Conservation (phyloP, 805 yeast species). For the Tanozyma kutaoensis region DNA sequence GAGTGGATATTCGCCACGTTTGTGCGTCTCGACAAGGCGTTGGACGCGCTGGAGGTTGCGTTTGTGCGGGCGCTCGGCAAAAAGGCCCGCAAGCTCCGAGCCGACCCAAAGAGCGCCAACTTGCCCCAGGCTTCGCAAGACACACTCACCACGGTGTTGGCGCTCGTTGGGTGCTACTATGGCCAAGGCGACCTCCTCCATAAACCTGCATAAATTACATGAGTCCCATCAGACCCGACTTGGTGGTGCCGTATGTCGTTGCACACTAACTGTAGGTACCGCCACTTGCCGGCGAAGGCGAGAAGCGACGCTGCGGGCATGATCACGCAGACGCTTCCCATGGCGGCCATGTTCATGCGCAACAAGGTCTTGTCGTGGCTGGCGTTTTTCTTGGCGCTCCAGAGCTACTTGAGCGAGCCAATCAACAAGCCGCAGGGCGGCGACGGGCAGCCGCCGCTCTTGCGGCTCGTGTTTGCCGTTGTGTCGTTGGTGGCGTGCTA, state of each 20-base stretch:
- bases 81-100: constrained; percentile 19
- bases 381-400: constrained; percentile 36
- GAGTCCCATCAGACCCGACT: constrained; percentile 13
- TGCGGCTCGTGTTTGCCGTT: constrained; percentile 31
- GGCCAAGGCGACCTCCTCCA: constrained; percentile 20
- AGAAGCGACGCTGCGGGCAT: constrained; percentile 28
- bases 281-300: constrained; percentile 35
- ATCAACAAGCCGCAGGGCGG: constrained; percentile 13
- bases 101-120: constrained; percentile 1
- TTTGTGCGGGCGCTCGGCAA: constrained; percentile 22
- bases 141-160: constrained; percentile 17
- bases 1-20: constrained; percentile 24
- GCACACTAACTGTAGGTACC: constrained; percentile 19
- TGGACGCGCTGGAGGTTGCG: constrained; percentile 20
- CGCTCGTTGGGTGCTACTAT: constrained; percentile 18
- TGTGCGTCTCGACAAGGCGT: constrained; percentile 18
- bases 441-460: constrained; percentile 31
- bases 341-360: constrained; percentile 56
- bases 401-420: constrained; percentile 33
- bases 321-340: constrained; percentile 45
- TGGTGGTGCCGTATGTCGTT: constrained; percentile 19
- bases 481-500: constrained; percentile 40
- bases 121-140: constrained; percentile 7
- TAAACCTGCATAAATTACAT: background rate
- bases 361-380: constrained; percentile 47